Base-by-base conservation (phyloP, 2,329 filamentous ascomycete genomes). In the Colletotrichum sp. region DNA sequence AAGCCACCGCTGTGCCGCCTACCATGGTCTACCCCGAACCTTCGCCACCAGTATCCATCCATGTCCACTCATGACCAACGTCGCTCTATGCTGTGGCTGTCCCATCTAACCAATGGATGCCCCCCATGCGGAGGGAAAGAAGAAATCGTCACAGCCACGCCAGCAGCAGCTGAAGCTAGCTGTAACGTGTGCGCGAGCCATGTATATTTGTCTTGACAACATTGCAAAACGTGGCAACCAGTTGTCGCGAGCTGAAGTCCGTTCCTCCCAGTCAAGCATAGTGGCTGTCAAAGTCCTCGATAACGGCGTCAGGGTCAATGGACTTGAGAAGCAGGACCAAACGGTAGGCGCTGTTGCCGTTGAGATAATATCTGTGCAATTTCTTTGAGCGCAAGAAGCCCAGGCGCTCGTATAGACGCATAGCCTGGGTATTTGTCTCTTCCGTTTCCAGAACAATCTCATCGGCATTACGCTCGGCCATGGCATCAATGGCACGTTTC, bases 401-500 rank as follows among this genome's bases (percentile, higher is more conserved):
- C 9, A 99, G 89, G 1, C 96, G 90, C 84, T 99, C 96, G 85
- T 99, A 99, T 12, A 99, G 88, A 78, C 95, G 94, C 88, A 99
- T 95, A 24, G 96, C 97, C 1, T 96, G 93, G 1, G 92, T 91
- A 82, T 99, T 99, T 18, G 94, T 95, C 84, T 98, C 95, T 86
- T 99, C 97, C 0, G 97, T 99, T 87, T 99, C 97, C 32, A 99
- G 91, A 3, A 98, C 96, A 76, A 99, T 93, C 87, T 99, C 97
- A 83, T 99, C 96, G 28, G 97, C 97, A 80, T 95, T 90, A 68
- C 94, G 90, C 73, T 92, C 90, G 13, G 92, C 92, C 97, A 99
- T 99, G 78, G 94, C 94, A 80, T 98, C 95, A 78, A 99, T 96
- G 24, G 96, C 96, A 88, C 92, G 93, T 78, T 93, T 92, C n/a